Conservation (phyloP, 768 basidiomycete genomes). For the Strobilomyces confusus region DNA sequence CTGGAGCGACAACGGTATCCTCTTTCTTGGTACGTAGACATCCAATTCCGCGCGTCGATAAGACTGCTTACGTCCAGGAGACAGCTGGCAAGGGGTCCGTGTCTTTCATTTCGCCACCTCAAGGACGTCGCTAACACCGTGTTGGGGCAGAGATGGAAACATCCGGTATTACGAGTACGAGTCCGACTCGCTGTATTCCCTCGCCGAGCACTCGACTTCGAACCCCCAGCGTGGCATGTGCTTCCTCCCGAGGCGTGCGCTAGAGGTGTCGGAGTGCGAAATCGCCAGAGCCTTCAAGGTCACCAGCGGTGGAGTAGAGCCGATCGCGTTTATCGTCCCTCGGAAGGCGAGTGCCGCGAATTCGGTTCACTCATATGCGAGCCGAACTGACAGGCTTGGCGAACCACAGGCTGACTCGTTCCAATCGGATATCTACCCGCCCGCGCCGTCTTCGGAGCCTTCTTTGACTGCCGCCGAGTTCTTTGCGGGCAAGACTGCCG, state of each 20-base stretch:
- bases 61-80: background rate
- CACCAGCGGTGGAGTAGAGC: slow-evolving; percentile 67
- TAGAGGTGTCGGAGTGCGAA: slow-evolving; percentile 89
- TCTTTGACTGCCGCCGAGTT: slow-evolving; percentile 81
- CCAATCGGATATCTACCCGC: slow-evolving; percentile 97
- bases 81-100: slow-evolving; percentile 83
- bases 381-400: background rate
- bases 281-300: slow-evolving; percentile 95
- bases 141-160: slow-evolving; percentile 80
- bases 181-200: slow-evolving; percentile 68
- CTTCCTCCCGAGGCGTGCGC: slow-evolving; percentile 88
- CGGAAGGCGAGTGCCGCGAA: slow-evolving; percentile 59
- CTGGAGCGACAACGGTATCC: slow-evolving; percentile 91
- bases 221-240: slow-evolving; percentile 97
- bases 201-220: slow-evolving; percentile 82
- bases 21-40: slow-evolving; percentile 65
- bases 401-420: slow-evolving; percentile 75
- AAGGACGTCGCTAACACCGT: slow-evolving; percentile 1
- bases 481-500: slow-evolving; percentile 76
- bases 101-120: slow-evolving; percentile 13
- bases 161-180: slow-evolving; percentile 98
- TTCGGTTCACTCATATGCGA: background rate
- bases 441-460: slow-evolving; percentile 78
- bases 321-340: slow-evolving; percentile 93
- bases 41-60: background rate